Conservation (phyloP, 306 rosid genomes). For the apple (Malus domestica) region ASM211411v1 NC_041797.1:35765501-35766000, state of each 20-base stretch:
- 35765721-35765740: background rate
- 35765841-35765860: background rate
- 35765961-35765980: no score
- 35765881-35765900: background rate
- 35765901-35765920: background rate
- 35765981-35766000: no score
- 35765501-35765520: background rate
- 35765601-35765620: background rate
- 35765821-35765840: background rate
- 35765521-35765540: background rate
- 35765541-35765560: background rate
- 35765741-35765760: slow-evolving; percentile 39
- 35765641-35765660: background rate
- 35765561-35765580: background rate
- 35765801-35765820: slow-evolving; percentile 16
- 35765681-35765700: background rate
- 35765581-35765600: background rate
- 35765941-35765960: no score
- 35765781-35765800: slow-evolving; percentile 41
- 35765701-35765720: background rate
- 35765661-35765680: background rate
- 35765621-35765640: background rate
- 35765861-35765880: background rate
- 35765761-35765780: slow-evolving; percentile 52
- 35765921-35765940: no score